A percentile compares a stretch with the other conserved stretches of the same genome.
phyloP scores from a whole-genome alignment of 192 early-diverging fungal genomes.

The Umbelopsis isabellina region DNA sequence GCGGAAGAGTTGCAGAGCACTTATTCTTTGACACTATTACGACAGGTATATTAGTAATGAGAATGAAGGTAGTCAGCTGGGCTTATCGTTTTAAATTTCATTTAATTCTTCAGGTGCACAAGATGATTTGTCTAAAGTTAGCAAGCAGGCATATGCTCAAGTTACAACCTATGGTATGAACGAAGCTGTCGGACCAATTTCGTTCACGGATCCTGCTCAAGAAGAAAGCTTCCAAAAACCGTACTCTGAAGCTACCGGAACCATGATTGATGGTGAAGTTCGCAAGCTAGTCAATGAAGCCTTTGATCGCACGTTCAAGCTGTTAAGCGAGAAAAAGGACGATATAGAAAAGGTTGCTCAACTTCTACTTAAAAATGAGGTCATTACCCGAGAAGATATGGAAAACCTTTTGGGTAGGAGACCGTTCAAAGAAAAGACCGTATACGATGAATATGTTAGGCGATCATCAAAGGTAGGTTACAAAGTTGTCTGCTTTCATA shows the following conservation, averaged over 20 bases:
- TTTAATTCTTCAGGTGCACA: constrained; percentile 90
- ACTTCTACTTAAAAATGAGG: constrained; percentile 94
- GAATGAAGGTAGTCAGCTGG: constrained; percentile 43
- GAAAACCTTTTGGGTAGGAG: constrained; percentile 83
- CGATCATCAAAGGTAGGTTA: constrained; percentile 19
- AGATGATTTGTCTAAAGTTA: constrained; percentile 98
- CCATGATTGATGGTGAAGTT: constrained; percentile 94
- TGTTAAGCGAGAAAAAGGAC: constrained; percentile 83
- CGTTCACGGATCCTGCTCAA: constrained; percentile 72
- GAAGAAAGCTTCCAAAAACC: constrained; percentile 91
- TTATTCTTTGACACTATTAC: constrained; percentile 92
- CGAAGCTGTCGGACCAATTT: constrained; percentile 81
- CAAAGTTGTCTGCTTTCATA: too few species aligned
- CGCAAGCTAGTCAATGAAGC: constrained; percentile 80
- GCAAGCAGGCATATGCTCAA: constrained; percentile 96
- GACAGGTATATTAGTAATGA: constrained; percentile 63
- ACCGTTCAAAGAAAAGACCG: constrained; percentile 75
- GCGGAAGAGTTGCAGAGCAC: constrained; percentile 84
- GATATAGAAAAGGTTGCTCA: constrained; percentile 93
- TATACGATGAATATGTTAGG: constrained; percentile 70
- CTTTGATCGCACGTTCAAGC: constrained; percentile 78
- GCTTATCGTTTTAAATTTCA: constrained; percentile 88
- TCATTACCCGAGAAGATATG: constrained; percentile 96
- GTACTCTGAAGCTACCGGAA: constrained; percentile 93
- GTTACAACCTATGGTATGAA: constrained; percentile 97